Conservation (phyloP, 768 basidiomycete species). For the Lactarius deliciosus region DNA sequence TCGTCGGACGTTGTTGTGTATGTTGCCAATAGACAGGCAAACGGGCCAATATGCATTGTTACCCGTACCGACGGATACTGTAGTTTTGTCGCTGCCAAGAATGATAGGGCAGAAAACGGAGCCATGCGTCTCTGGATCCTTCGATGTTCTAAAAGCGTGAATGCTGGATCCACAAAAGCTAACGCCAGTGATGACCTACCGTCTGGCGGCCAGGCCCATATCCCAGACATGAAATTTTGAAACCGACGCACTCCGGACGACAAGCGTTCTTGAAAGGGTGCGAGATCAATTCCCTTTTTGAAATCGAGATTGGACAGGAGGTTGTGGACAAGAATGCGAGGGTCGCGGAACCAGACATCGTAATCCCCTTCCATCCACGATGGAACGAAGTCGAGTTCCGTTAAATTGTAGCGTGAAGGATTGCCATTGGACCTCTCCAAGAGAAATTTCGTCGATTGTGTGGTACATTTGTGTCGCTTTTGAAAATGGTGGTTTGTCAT, state of each 20-base stretch:
- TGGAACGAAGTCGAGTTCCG: background rate
- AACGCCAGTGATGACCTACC: conserved; percentile 26
- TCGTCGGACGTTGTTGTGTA: conserved; percentile 30
- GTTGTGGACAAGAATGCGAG: conserved; percentile 27
- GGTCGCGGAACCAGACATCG: conserved; percentile 33
- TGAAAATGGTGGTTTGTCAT: no score
- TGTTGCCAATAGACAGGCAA: conserved; percentile 32
- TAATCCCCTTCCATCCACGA: conserved; percentile 36
- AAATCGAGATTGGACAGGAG: conserved; percentile 34
- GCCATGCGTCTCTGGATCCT: conserved; percentile 34
- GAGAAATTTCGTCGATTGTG: no score
- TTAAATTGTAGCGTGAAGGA: no score
- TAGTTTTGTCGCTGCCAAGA: conserved; percentile 44
- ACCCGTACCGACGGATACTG: conserved; percentile 37
- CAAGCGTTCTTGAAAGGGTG: conserved; percentile 31
- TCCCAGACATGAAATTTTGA: conserved; percentile 31
- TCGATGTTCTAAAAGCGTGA: conserved; percentile 15
- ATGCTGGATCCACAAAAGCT: background rate
- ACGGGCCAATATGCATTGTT: conserved; percentile 35
- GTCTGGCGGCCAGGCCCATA: conserved; percentile 39
- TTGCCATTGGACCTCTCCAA: no score
- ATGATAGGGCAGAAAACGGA: conserved; percentile 33
- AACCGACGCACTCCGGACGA: conserved; percentile 27
- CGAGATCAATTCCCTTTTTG: conserved; percentile 29
- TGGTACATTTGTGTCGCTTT: no score